phyloP scores from a whole-genome alignment of 169 alveolate genomes.

The Theileria orientalis region DNA sequence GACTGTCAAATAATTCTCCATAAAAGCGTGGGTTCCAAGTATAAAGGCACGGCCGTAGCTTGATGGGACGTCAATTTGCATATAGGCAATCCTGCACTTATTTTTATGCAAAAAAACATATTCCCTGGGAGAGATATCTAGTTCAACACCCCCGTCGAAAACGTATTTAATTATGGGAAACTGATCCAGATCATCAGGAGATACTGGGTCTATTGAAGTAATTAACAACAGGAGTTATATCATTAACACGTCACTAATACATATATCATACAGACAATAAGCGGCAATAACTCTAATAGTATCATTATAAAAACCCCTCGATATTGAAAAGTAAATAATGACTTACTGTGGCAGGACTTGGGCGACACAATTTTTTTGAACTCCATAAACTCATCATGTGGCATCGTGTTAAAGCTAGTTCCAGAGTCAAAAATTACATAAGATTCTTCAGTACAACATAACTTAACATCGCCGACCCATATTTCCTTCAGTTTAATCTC shows the following conservation, averaged over 20 bases:
- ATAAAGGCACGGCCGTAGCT: constrained; percentile 83
- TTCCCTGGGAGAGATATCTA: constrained; percentile 68
- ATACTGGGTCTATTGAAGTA: neutral
- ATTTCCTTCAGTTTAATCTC: constrained; percentile 78
- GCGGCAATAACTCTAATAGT: too few relatives aligned
- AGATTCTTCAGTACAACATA: constrained; percentile 81
- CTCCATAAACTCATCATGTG: constrained; percentile 70
- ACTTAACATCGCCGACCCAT: constrained; percentile 79
- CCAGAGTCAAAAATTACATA: constrained; percentile 88
- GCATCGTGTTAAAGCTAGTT: constrained; percentile 84
- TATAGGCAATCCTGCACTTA: constrained; percentile 83
- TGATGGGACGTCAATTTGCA: constrained; percentile 86
- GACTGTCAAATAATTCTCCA: constrained; percentile 85
- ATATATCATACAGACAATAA: too few relatives aligned
- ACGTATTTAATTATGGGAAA: constrained; percentile 42
- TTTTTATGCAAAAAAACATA: constrained; percentile 57
- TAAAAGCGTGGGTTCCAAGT: constrained; percentile 82
- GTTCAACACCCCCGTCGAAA: constrained; percentile 58
- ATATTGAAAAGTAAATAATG: too few relatives aligned
- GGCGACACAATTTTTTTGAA: constrained; percentile 70
- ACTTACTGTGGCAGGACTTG: constrained; percentile 13
- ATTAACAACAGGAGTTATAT: neutral
- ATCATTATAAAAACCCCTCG: too few relatives aligned
- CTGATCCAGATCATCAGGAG: neutral
- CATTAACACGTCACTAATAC: too few relatives aligned